Evolutionary conservation across 164 flowering plant genomes (phyloP), one percentile per base, ranked within the genome.

Genomic region (Kingdonia uniflora): DNA sequence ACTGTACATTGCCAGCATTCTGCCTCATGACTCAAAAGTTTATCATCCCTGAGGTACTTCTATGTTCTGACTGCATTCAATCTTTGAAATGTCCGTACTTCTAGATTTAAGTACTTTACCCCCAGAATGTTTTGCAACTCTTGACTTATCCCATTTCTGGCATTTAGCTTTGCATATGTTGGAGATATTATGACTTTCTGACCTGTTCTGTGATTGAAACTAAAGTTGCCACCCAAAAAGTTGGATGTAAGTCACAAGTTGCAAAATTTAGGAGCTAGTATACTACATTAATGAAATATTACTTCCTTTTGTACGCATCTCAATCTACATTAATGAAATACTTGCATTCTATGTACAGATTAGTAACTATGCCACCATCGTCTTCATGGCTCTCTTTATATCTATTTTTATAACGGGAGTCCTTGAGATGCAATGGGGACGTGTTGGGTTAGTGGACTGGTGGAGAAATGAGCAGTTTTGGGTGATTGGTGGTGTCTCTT

Each of bases 401-500:
- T 78, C 80, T 37, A 85, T 85, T 12, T 82, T 82, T 19, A 83
- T 66, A 21, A 82, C 94, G 0, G 64, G 94, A 21, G 66, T 80
- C 46, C 70, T 85, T 0, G 94, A 85, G 60, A 85, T 85, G 88
- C 86, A 71, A 52, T 82, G 89, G 94, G 86, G 94, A n/a, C 22
- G 74, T 71, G 24, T 75, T 85, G 40, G 81, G 82, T 51, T 86
- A 85, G 52, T n/a, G n/a, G n/a, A n/a, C n/a, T 79, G 77, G 89
- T 85, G 94, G 94, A 82, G 94, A 58, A 85, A 85, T 48, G 94
- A 85, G 64, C 94, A 85, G 68, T 85, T 85, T 39, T 85, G 94
- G 94, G 89, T 85, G 20, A 85, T 85, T 33, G 94, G 94, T 23
- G 94, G 94, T 37, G 80, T 58, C 14, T 85, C 94, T 0, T 55